These are phyloP conservation scores for Cryptococcus sp. DNA, from an alignment of 1,284 basidiomycete species.

Conservation along the genomic window DNA sequence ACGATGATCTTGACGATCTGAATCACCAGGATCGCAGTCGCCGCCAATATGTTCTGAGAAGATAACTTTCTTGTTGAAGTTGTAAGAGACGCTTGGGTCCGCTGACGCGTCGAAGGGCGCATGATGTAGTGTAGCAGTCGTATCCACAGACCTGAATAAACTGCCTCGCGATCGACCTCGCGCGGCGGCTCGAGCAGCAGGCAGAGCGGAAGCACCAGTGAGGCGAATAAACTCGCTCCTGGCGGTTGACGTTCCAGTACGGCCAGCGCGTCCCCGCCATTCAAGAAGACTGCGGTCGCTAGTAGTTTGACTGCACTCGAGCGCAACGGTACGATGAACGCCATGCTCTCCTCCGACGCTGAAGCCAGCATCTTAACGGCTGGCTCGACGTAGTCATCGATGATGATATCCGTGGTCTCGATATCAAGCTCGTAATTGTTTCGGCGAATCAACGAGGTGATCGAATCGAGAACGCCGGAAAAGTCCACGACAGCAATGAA, in stretches of 20 bases:
- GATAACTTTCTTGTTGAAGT: not conserved
- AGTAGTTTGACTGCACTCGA: slow-evolving; percentile 61
- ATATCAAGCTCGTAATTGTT: slow-evolving; percentile 60
- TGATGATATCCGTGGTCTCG: slow-evolving; percentile 60
- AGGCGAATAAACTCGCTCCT: slow-evolving; percentile 63
- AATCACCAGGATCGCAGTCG: slow-evolving; percentile 57
- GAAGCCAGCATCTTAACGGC: slow-evolving; percentile 60
- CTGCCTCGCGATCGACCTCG: slow-evolving; percentile 56
- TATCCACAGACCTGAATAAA: slow-evolving; percentile 63
- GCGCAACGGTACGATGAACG: slow-evolving; percentile 59
- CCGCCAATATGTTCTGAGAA: slow-evolving; percentile 19
- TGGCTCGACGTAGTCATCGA: slow-evolving; percentile 62
- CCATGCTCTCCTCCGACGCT: slow-evolving; percentile 60
- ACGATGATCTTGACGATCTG: slow-evolving; percentile 71
- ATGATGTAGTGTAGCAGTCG: slow-evolving; percentile 66
- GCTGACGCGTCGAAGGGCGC: slow-evolving; percentile 37
- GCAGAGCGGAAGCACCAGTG: slow-evolving; percentile 62
- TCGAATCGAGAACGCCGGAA: slow-evolving; percentile 62
- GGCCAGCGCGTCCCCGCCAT: slow-evolving; percentile 59
- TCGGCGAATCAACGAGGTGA: slow-evolving; percentile 59
- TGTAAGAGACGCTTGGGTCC: slow-evolving; percentile 3
- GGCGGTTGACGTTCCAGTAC: slow-evolving; percentile 62
- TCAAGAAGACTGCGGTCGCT: slow-evolving; percentile 59
- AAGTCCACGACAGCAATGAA: slow-evolving; percentile 64
- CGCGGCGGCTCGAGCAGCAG: slow-evolving; percentile 60